Conservation (phyloP, 169 alveolate genomes). For the Cryptosporidium andersoni region DNA sequence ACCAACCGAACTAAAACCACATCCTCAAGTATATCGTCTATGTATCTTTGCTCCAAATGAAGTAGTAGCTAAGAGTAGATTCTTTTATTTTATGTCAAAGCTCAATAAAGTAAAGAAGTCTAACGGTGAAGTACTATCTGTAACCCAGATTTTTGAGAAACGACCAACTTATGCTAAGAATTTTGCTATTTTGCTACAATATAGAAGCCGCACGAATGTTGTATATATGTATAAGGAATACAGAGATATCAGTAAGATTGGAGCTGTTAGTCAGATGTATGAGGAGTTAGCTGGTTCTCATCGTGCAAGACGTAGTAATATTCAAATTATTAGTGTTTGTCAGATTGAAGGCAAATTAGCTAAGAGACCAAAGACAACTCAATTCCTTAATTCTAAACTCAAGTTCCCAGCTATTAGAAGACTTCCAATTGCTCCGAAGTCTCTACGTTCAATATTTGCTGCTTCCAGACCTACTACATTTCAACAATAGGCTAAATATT, state of each 20-base stretch:
- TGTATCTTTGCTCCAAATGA: slow-evolving; percentile 96
- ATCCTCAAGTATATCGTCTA: slow-evolving; percentile 93
- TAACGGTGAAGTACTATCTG: slow-evolving; percentile 96
- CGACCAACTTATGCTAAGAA: slow-evolving; percentile 91
- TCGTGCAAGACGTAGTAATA: slow-evolving; percentile 94
- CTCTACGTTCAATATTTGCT: slow-evolving; percentile 83
- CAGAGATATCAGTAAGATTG: slow-evolving; percentile 94
- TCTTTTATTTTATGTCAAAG: slow-evolving; percentile 97
- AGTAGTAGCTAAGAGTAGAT: slow-evolving; percentile 96
- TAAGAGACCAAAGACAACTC: slow-evolving; percentile 87
- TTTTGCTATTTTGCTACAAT: slow-evolving; percentile 97
- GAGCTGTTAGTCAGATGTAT: slow-evolving; percentile 96
- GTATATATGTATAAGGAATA: slow-evolving; percentile 99
- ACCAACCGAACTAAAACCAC: slow-evolving; percentile 93
- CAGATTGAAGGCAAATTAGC: slow-evolving; percentile 82
- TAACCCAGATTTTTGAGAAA: slow-evolving; percentile 87
- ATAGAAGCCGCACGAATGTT: slow-evolving; percentile 97
- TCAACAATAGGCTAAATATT: slow-evolving; percentile 65
- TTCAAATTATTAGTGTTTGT: slow-evolving; percentile 90
- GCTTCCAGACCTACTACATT: slow-evolving; percentile 86
- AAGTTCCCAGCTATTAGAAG: slow-evolving; percentile 89
- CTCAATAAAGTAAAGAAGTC: slow-evolving; percentile 93
- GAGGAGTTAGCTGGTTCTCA: slow-evolving; percentile 98
- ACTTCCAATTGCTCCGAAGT: slow-evolving; percentile 84
- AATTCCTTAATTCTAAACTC: slow-evolving; percentile 84